Base-by-base conservation (phyloP, 768 basidiomycete species). In the Termitomyces sp. region DNA sequence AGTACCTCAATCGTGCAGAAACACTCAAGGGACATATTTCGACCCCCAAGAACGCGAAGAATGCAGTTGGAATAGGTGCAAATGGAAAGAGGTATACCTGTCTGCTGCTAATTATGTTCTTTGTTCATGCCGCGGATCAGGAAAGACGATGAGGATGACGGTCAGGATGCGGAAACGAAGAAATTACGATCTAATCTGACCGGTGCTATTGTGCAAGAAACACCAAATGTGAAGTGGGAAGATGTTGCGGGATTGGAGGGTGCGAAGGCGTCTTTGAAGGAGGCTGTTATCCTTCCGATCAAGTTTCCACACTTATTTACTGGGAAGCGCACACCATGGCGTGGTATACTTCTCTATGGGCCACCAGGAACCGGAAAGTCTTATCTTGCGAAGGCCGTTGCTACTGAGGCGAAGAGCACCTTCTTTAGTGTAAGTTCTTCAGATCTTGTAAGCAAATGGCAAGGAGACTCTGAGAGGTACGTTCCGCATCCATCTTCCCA, bases 271-370 rank as follows among this genome's bases (percentile, higher is more conserved):
- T 83, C 96, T 5, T 74, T 99, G 66, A 98, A 98, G 69, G 97
- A 98, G 70, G 96, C 97, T 37, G 97, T 98, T 68, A 97, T 98
- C 68, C 79, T 99, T n/a, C 97, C 97, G 4, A 98, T 98, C 81
- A 98, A 98, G 71, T 98, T 98, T 65, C 97, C 97, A 2, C 94
- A 98, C 72, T 81, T 99, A 28, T 99, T 99, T 73, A 98, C 95
- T 1, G 97, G 96, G 39, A 98, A 98, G 71, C 88, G 97, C 17
- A 98, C 95, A 10, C 96, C 97, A 2, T 98, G 97, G 97, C 81
- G 80, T 47, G 97, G 97, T 7, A 98, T 99, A 52, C 73, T 99
- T 55, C 77, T 99, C 3, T 99, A 99, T 67, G 97, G 97, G 0
- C 97, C 97, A 17, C 97, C 97, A 0, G 97, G 97, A 3, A 98